Conservation (phyloP, 192 early-diverging fungal genomes). For the Podila minutissima region DNA sequence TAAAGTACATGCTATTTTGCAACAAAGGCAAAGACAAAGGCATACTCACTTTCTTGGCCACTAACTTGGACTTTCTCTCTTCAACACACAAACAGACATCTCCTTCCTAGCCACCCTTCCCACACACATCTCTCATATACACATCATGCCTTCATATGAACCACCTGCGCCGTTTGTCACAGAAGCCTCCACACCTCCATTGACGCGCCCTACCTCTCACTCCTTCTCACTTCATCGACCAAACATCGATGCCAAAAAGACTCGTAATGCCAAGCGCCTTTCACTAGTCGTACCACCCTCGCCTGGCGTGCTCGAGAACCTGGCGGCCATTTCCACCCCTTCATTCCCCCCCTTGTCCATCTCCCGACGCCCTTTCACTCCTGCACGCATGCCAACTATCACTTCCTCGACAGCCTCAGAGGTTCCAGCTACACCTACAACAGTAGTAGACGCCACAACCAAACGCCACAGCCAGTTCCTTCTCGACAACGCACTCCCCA, state of each 20-base stretch:
- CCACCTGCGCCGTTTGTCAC: neutral
- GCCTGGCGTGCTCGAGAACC: slow-evolving; percentile 5
- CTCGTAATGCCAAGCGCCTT: slow-evolving; percentile 37
- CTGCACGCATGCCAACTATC: slow-evolving; percentile 21
- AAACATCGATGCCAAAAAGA: slow-evolving; percentile 22
- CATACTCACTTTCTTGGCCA: neutral
- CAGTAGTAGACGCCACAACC: neutral
- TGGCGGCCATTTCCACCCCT: slow-evolving; percentile 28
- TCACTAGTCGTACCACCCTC: slow-evolving; percentile 35
- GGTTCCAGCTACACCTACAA: neutral
- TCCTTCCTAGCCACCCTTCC: neutral
- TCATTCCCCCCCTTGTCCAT: slow-evolving; percentile 18
- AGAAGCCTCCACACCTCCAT: neutral
- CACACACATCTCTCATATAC: neutral
- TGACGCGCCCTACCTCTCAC: slow-evolving; percentile 27
- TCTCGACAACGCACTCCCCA: slow-evolving; percentile 39
- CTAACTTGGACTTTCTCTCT: neutral
- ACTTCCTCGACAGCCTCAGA: slow-evolving; percentile 11
- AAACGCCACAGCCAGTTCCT: slow-evolving; percentile 38
- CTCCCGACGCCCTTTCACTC: slow-evolving; percentile 32
- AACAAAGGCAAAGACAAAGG: neutral
- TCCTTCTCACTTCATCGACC: slow-evolving; percentile 33
- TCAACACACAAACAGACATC: neutral
- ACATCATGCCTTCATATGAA: neutral
- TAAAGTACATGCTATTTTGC: too few relatives aligned